Evolutionary conservation across 768 basidiomycete genomes (phyloP), one percentile per base, ranked within the genome.

Genomic region (Boletellus ananas): DNA sequence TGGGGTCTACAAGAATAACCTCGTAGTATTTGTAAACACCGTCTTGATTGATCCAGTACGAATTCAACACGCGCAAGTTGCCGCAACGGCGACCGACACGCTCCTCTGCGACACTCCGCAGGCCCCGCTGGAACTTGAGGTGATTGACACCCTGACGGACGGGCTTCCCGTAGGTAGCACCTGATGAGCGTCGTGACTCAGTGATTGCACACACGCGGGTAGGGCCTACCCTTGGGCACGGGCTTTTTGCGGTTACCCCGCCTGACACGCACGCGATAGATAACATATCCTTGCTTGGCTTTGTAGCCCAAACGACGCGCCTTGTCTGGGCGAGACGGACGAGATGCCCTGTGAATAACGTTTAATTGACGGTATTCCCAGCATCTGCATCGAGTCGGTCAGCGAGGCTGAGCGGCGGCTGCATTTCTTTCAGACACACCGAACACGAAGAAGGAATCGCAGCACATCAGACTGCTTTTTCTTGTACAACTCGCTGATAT

Each of bases 61-160:
- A 97, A 77, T 95, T 96, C 64, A 96, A 70, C 58, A 99, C 96
- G 49, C 96, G 85, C 66, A 99, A 73, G 72, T 98, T 98, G 47
- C 93, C 94, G 67, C 96, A 99, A 60, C 94, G 83, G 67, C 82
- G 84, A 55, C 95, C 96, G 58, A 98, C 95, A 68, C 96, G 90
- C 79, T 98, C 96, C 77, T 99, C 96, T 43, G 96, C 96, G 50
- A 87, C 88, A 63, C 88, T 87, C 71, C 89, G 85, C 66, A 97
- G 77, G 55, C 93, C 83, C 55, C 95, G 86, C 76, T 97, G 95
- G 80, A 81, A 91, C 74, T 99, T 99, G 76, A 99, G 82, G 70
- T 99, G 94, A 79, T 95, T 98, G 65, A 98, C 90, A 85, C 94
- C 96, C 79, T 98, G 96, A 70, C 88, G 90, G 57, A 96, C 94